These are phyloP conservation scores for Erysimum pusillum DNA, from an alignment of 441 rosid genomes.

Conservation along the genomic window DNA sequence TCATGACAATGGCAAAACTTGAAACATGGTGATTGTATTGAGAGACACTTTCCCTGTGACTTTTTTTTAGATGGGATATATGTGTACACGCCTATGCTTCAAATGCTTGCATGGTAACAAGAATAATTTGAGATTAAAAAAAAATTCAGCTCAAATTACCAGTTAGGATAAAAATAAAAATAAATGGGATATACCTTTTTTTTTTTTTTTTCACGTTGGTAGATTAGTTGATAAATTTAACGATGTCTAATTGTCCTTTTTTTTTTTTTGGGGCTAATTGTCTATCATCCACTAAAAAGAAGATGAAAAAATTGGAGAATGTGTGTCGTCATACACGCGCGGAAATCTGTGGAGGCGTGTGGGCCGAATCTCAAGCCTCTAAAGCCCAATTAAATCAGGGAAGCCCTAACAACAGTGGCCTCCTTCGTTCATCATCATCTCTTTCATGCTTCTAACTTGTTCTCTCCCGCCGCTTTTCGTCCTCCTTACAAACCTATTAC, in stretches of 20 bases:
- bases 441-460: background rate
- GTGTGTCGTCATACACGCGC: background rate
- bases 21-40: slow-evolving; percentile 22
- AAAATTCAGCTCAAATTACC: too few relatives aligned
- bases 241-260: too few relatives aligned
- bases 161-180: too few relatives aligned
- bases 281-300: too few relatives aligned
- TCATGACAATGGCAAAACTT: slow-evolving; percentile 8
- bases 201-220: too few relatives aligned
- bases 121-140: too few relatives aligned
- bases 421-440: background rate
- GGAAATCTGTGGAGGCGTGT: background rate
- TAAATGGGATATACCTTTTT: too few relatives aligned
- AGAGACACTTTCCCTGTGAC: background rate
- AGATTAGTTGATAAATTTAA: too few relatives aligned
- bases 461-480: slow-evolving; percentile 26
- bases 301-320: too few relatives aligned
- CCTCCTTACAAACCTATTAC: background rate
- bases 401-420: slow-evolving; percentile 22
- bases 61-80: background rate
- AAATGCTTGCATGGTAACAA: too few relatives aligned
- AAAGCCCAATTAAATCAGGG: background rate
- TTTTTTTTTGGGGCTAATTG: too few relatives aligned
- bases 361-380: background rate
- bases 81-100: too few relatives aligned